Evolutionary conservation across 805 yeast genomes (phyloP), one percentile per base, ranked within the genome.

Genomic region (Metschnikowia aberdeeniae): DNA sequence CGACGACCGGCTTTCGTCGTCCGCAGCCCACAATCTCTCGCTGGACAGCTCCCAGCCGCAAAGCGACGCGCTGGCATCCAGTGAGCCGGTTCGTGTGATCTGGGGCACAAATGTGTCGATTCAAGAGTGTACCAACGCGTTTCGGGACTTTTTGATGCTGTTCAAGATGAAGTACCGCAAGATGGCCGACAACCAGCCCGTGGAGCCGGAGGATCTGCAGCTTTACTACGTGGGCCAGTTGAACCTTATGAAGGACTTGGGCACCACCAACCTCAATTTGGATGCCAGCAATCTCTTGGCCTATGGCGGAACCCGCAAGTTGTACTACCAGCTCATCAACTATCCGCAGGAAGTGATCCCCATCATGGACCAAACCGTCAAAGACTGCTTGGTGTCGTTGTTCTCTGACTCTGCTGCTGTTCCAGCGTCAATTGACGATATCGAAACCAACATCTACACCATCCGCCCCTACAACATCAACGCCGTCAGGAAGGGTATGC

Each of bases 21-120:
- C 53, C 7, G 34, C 49, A 9, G 53, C 50, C 26, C 42, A 24
- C 13, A 47, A 47, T 31, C 52, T 46, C 22, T 45, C 58, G 10
- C 54, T 47, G 54, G 53, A 49, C 44, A 43, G 47, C 35, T 59
- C 70, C 8, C 59, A 60, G 35, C 55, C 65, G 13, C 56, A 51
- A 44, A 54, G 67, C 8, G 72, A 66, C 29, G 48, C 43, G 1
- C 52, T 55, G 13, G 62, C 56, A 24, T 47, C 50, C 20, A 80
- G 78, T 43, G 96, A 86, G 53, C 95, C 96, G 0, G 81, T 82
- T 20, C 78, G 95, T 58, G 96, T 93, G 43, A 92, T 93, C 59
- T 93, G 99, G 99, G 99, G 99, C 66, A 93, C 99, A 1, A 89
- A 92, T 60, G 96, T 93, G 24, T 85, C 95, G 39, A 90, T 93